These are phyloP conservation scores for Phyllostachys edulis DNA, from an alignment of 176 grass and related monocot genomes.

Conservation along the genomic window DNA sequence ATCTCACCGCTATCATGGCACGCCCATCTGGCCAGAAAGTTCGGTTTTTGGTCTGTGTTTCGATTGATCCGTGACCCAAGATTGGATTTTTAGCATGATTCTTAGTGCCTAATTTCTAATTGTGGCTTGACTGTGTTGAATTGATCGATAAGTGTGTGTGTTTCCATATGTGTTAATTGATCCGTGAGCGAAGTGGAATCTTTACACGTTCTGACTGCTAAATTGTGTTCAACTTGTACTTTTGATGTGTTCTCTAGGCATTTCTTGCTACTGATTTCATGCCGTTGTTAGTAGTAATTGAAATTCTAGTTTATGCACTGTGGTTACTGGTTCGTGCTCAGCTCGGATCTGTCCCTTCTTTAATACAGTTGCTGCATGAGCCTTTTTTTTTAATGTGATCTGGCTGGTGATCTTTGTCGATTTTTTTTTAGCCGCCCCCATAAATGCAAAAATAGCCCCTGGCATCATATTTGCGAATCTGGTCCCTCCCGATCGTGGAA, in stretches of 20 bases:
- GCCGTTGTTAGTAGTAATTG: not conserved
- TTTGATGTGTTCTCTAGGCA: not conserved
- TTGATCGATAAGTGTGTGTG: not conserved
- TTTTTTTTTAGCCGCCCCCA: too few relatives aligned
- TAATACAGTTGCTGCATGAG: not conserved
- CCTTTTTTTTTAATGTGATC: slow-evolving; percentile 18
- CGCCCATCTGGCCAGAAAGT: not conserved
- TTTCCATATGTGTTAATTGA: not conserved
- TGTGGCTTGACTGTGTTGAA: not conserved
- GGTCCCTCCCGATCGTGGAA: too few relatives aligned
- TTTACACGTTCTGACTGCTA: not conserved
- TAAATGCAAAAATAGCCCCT: too few relatives aligned
- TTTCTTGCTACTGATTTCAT: not conserved
- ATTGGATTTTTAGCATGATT: not conserved
- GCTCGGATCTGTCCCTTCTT: slow-evolving; percentile 6
- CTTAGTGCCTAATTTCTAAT: not conserved
- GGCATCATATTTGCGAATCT: too few relatives aligned
- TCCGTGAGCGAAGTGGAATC: not conserved
- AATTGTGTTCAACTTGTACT: not conserved
- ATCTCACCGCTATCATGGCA: not conserved
- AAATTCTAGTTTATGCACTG: not conserved
- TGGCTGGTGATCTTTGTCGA: slow-evolving; percentile 29
- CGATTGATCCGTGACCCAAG: not conserved
- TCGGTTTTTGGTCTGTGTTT: not conserved
- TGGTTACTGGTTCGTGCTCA: not conserved